A percentile compares a stretch with the other conserved stretches of the same genome.
Conservation (phyloP, 495 filamentous ascomycete species). For the Cudoniella acicularis region DNA sequence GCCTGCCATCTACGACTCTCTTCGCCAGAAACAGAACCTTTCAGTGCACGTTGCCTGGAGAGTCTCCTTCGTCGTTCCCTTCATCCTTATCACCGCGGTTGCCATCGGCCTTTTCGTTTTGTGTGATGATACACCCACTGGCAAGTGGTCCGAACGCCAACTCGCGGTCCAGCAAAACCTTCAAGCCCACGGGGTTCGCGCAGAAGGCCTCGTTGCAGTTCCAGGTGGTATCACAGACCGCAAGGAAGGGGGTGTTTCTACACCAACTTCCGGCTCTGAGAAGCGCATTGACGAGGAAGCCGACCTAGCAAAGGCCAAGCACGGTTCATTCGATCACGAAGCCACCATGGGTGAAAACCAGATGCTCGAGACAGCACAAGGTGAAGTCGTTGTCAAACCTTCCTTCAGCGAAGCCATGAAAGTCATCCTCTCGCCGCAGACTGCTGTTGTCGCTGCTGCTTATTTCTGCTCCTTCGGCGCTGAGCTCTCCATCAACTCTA, state of each 20-base stretch:
- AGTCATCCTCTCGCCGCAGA: constrained; percentile 63
- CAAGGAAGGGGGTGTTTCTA: constrained; percentile 34
- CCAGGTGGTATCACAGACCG: constrained; percentile 29
- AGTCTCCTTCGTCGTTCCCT: constrained; percentile 78
- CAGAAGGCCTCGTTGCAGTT: constrained; percentile 32
- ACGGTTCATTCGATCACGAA: constrained; percentile 43
- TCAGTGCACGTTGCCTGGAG: constrained; percentile 72
- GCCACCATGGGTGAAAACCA: constrained; percentile 50
- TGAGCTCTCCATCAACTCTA: constrained; percentile 81
- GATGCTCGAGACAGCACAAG: constrained; percentile 52
- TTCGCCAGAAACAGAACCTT: constrained; percentile 58
- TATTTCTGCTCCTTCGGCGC: constrained; percentile 86
- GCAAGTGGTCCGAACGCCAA: constrained; percentile 75
- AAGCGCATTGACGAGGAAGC: constrained; percentile 26
- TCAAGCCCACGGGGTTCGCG: constrained; percentile 38
- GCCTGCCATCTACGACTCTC: constrained; percentile 83
- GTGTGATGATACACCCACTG: constrained; percentile 82
- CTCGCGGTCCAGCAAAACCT: constrained; percentile 36
- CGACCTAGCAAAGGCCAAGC: constrained; percentile 29
- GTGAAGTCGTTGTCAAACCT: constrained; percentile 64
- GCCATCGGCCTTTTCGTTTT: constrained; percentile 67
- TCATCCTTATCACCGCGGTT: constrained; percentile 64
- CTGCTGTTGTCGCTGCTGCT: constrained; percentile 59
- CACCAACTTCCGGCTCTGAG: constrained; percentile 35
- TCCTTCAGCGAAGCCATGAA: constrained; percentile 53